phyloP scores from a whole-genome alignment of 139 green algal genomes.

The Chlorella ohadii region DNA sequence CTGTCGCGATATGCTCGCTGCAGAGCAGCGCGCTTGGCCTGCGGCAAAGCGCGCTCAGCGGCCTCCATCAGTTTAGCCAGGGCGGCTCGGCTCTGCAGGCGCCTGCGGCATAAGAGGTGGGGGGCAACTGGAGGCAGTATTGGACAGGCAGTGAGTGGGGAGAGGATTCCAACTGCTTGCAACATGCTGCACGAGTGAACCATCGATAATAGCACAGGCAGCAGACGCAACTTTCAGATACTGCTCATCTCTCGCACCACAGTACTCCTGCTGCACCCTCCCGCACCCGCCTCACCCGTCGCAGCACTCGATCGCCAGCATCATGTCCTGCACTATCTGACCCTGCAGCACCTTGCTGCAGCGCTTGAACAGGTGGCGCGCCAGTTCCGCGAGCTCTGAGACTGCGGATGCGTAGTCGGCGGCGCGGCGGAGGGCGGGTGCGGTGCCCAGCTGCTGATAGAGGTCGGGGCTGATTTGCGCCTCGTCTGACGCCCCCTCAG shows the following conservation, averaged over 20 bases:
- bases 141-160: too few relatives aligned
- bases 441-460: constrained; percentile 2
- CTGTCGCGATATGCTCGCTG: neutral
- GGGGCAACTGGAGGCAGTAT: neutral
- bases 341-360: constrained; percentile 17
- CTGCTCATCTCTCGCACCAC: too few relatives aligned
- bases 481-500: too few relatives aligned
- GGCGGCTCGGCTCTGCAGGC: constrained; percentile 7
- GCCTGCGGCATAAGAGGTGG: neutral
- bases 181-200: too few relatives aligned
- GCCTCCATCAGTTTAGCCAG: constrained; percentile 19
- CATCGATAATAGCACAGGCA: too few relatives aligned
- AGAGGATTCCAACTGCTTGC: too few relatives aligned
- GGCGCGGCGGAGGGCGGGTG: neutral
- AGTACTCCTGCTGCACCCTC: too few relatives aligned
- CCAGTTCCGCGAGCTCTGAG: neutral
- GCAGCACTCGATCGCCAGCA: neutral
- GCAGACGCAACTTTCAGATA: too few relatives aligned
- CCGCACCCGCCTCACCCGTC: constrained; percentile 2
- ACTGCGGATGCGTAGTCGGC: neutral
- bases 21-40: constrained; percentile 19
- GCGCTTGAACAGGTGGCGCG: neutral
- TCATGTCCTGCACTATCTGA: neutral
- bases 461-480: neutral
- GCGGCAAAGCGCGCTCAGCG: constrained; percentile 9